A percentile compares a stretch with the other conserved stretches of the same genome.
Conservation (phyloP, 495 filamentous ascomycete species). For the Articulospora tetracladia region DNA sequence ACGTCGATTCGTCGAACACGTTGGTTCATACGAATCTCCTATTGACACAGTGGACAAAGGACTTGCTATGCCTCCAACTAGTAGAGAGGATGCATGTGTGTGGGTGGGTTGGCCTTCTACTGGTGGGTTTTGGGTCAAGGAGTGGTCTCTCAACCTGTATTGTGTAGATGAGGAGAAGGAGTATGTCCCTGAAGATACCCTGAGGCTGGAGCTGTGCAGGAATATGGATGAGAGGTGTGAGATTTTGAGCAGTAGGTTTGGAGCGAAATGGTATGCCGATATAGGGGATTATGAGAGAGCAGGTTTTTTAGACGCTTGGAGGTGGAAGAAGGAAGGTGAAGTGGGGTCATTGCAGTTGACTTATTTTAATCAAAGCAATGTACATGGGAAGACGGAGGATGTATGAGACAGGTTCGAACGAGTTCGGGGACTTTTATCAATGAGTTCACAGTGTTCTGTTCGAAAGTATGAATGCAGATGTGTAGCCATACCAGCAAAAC, state of each 20-base stretch:
- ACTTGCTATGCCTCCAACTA: neutral
- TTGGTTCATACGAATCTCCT: too few species aligned
- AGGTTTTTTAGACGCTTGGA: neutral
- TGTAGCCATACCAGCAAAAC: too few species aligned
- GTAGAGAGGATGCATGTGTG: neutral
- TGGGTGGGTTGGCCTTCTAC: neutral
- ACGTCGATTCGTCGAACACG: too few species aligned
- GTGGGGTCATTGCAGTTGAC: too few species aligned
- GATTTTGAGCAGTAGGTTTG: constrained; percentile 1
- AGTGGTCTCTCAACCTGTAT: neutral
- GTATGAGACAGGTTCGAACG: too few species aligned
- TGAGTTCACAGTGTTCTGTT: too few species aligned
- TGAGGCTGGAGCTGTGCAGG: neutral
- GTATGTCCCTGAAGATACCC: neutral
- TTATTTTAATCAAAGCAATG: too few species aligned
- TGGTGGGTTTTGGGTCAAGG: neutral
- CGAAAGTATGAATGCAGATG: too few species aligned
- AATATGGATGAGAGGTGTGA: constrained; percentile 7
- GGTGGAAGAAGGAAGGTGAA: neutral
- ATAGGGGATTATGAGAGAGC: neutral
- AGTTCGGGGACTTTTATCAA: too few species aligned
- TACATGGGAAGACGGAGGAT: too few species aligned
- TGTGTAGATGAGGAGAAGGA: neutral
- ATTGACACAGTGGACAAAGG: neutral
- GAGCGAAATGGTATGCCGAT: neutral